Evolutionary conservation across 768 basidiomycete genomes (phyloP), one percentile per base, ranked within the genome.

Genomic region (Russula brevipes): DNA sequence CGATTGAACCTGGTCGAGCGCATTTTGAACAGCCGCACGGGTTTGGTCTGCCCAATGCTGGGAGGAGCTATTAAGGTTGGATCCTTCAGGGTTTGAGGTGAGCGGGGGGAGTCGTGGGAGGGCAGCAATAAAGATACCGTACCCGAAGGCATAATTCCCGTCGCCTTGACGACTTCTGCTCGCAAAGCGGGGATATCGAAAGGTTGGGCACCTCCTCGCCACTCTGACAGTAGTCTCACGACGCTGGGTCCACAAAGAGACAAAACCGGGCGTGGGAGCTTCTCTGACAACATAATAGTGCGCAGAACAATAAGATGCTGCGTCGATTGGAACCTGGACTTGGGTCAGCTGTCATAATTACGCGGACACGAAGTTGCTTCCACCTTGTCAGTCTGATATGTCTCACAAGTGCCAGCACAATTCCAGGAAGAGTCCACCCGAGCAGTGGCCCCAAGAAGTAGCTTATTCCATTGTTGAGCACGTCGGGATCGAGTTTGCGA

Each of bases 381-480:
- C 24, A 66, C 59, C 51, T 64, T 31, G 53, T 44, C 19, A 51
- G 3, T 58, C 83, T 79, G 44, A 89, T 79, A 55, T 91, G 88
- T 61, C 75, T 78, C 33, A 85, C 72, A 59, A 92, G 77, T 1
- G 79, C 81, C 70, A 81, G 82, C 58, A 91, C 78, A 11, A 91
- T 84, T 3, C 88, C 88, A 3, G 86, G 85, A 5, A 91, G 79
- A 0, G 89, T 91, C 91, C 91, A 93, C 65, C 82, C 85, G 45
- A 93, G 77, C 19, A 92, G 75, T 0, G 85, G 83, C 5, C 84
- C 83, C 24, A 85, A 81, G 68, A 92, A 91, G 72, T 89, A 92
- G 5, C 86, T 85, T 41, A 91, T 79, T 1, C 91, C 91, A 65
- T 87, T 91, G 72, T 80, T 81, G 24, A 93, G 73, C 19, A 80